phyloP scores from a whole-genome alignment of 1,284 basidiomycete species.

The Tilletia caries region DNA sequence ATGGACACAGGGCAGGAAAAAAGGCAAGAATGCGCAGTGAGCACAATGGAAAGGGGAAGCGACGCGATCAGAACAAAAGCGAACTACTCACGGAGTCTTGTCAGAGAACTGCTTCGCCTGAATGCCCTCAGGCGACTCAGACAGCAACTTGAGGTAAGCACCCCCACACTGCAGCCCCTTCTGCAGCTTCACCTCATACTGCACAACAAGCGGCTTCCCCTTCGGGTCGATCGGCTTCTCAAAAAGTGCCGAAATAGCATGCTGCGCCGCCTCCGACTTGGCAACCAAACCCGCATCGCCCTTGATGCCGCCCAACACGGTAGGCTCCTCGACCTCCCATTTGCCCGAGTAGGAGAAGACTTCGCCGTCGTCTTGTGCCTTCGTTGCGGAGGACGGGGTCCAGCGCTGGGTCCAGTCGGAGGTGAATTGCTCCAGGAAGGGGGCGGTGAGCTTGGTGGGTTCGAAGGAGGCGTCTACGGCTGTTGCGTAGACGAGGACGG shows the following conservation, averaged over 20 bases:
- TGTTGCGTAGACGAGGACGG: neutral
- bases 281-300: constrained; percentile 54
- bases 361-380: constrained; percentile 60
- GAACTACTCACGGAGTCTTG: constrained; percentile 53
- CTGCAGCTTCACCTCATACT: constrained; percentile 96
- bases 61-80: no score
- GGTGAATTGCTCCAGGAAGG: constrained; percentile 96
- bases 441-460: constrained; percentile 78
- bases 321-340: constrained; percentile 91
- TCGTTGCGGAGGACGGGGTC: constrained; percentile 93
- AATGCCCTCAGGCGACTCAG: constrained; percentile 54
- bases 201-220: constrained; percentile 81
- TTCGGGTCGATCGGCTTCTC: constrained; percentile 73
- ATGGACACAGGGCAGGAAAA: neutral
- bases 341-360: constrained; percentile 90
- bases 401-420: constrained; percentile 85
- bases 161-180: constrained; percentile 99
- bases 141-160: constrained; percentile 94
- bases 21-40: neutral
- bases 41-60: no score
- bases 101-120: constrained; percentile 49
- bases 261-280: constrained; percentile 83
- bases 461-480: constrained; percentile 50
- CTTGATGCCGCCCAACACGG: constrained; percentile 62
- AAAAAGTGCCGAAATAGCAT: constrained; percentile 95